Conservation (phyloP, 2,329 filamentous ascomycete species). For the Nemania bipapillata region DNA sequence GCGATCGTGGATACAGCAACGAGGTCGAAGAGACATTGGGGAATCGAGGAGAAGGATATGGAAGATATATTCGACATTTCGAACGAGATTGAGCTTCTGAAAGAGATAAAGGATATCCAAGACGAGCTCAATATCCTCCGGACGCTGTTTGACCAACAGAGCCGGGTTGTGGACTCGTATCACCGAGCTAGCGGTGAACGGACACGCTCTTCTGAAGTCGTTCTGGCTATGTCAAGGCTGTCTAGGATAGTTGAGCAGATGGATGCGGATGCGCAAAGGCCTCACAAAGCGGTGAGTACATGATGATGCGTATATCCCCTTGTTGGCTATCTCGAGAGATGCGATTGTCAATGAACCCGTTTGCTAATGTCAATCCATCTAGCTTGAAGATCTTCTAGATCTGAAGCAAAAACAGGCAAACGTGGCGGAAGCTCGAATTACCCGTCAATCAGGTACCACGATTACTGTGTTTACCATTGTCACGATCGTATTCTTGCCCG, state of each 20-base stretch:
- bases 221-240: no score
- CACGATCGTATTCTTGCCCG: constrained; percentile 59
- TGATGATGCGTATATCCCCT: no score
- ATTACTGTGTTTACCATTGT: constrained; percentile 60
- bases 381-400: constrained; percentile 72
- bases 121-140: constrained; percentile 73
- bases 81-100: constrained; percentile 68
- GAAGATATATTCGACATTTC: constrained; percentile 65
- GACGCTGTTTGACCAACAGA: constrained; percentile 63
- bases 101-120: constrained; percentile 73
- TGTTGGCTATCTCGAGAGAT: constrained; percentile 59
- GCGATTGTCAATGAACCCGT: no score
- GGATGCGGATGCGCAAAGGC: no score
- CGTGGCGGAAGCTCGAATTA: constrained; percentile 71
- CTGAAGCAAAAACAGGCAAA: constrained; percentile 77
- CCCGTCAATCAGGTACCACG: constrained; percentile 62
- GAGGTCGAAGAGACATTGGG: no score
- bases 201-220: no score
- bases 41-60: constrained; percentile 20
- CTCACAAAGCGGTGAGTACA: no score
- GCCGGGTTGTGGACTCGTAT: no score
- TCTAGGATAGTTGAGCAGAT: no score
- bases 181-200: no score
- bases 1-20: no score
- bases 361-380: no score